A percentile compares a stretch with the other conserved stretches of the same genome.
Evolutionary conservation across 352 stramenopile genomes (phyloP).

Genomic region (Aphanomyces cochlioides): DNA sequence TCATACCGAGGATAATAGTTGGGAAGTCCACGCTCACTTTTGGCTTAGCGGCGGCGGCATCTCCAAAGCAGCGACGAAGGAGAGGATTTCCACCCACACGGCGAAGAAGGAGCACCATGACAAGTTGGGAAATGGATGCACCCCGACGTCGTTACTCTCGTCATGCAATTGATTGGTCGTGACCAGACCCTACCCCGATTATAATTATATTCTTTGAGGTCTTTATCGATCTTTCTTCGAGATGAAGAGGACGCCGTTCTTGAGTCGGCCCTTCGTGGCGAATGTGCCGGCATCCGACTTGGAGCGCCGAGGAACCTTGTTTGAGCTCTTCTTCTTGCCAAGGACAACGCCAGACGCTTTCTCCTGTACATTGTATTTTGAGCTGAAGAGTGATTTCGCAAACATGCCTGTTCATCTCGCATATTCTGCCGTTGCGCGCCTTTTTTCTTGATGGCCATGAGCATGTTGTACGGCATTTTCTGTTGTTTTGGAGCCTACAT

Average conservation of each 20-base stretch:
- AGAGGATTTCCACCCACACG: no score
- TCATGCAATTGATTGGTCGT: no score
- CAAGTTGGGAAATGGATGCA: no score
- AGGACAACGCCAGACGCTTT: constrained; percentile 68
- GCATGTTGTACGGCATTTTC: constrained; percentile 65
- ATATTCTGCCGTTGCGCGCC: constrained; percentile 46
- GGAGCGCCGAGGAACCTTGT: constrained; percentile 56
- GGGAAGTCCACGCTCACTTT: not conserved
- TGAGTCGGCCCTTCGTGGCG: constrained; percentile 68
- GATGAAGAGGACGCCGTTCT: constrained; percentile 54
- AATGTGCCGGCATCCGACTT: constrained; percentile 72
- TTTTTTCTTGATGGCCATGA: constrained; percentile 71
- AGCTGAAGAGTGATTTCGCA: not conserved
- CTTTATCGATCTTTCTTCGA: constrained; percentile 15
- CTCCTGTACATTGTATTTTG: constrained; percentile 38
- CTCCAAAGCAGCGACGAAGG: no score
- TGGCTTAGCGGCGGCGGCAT: not conserved
- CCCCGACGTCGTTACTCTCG: no score
- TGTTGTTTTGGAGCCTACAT: constrained; percentile 45
- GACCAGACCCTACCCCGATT: no score
- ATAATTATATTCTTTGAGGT: not conserved
- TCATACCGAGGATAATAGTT: not conserved
- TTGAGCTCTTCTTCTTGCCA: constrained; percentile 50
- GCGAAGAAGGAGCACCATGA: no score
- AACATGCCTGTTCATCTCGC: constrained; percentile 55